These are phyloP conservation scores for Calonectria pteridis DNA, from an alignment of 2,329 filamentous ascomycete species.

Conservation along the genomic window DNA sequence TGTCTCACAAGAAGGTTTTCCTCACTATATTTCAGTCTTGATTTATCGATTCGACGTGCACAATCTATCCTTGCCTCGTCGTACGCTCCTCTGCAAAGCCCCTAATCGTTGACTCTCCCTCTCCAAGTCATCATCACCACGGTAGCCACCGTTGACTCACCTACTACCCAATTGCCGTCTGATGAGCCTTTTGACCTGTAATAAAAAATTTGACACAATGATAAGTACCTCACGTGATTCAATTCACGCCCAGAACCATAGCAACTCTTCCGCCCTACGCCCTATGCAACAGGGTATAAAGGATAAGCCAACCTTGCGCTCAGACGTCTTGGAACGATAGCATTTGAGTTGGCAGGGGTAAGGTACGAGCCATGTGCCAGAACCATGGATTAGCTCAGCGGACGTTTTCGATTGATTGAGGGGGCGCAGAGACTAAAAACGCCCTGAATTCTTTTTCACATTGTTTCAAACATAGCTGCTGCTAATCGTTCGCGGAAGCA, in stretches of 20 bases:
- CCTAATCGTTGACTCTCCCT: constrained; percentile 21
- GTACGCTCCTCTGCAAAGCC: constrained; percentile 17
- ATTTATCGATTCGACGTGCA: too few species aligned
- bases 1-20: constrained; percentile 20
- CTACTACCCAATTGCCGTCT: not conserved
- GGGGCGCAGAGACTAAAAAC: not conserved
- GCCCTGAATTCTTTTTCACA: not conserved
- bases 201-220: not conserved
- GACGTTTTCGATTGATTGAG: not conserved
- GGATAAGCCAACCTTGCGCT: not conserved
- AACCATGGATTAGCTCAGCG: not conserved
- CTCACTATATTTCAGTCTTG: constrained; percentile 37
- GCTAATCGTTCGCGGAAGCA: not conserved
- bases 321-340: not conserved
- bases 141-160: not conserved
- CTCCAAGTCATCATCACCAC: constrained; percentile 26
- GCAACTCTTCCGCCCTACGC: not conserved
- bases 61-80: constrained; percentile 11
- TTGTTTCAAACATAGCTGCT: not conserved
- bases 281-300: not conserved
- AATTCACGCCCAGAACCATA: not conserved
- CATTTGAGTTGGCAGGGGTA: not conserved
- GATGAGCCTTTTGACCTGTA: too few species aligned
- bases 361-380: not conserved
- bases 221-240: not conserved